These are phyloP conservation scores for Paecilomyces sp. DNA, from an alignment of 2,329 filamentous ascomycete genomes.

Conservation along the genomic window DNA sequence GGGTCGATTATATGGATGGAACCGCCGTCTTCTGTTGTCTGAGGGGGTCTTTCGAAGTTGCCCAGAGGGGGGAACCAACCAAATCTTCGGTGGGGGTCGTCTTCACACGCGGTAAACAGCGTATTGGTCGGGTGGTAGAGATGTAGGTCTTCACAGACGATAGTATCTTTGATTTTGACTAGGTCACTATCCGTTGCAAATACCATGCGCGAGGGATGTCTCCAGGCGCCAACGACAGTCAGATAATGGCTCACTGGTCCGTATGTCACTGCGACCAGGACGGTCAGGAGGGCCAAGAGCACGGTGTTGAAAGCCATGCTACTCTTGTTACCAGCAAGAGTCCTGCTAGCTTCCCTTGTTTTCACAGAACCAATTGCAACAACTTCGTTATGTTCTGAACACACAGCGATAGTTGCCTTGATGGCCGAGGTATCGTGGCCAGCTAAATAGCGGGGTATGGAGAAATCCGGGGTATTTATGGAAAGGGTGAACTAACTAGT, in stretches of 20 bases:
- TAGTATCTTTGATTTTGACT: conserved; percentile 44
- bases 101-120: conserved; percentile 54
- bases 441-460: too few species aligned
- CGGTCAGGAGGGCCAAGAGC: background rate
- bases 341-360: background rate
- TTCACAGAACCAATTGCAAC: too few species aligned
- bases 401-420: too few species aligned
- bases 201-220: background rate
- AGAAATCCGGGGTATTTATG: too few species aligned
- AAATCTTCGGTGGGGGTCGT: conserved; percentile 33
- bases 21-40: conserved; percentile 11
- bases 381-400: too few species aligned
- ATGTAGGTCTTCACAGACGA: conserved; percentile 55
- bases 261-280: background rate
- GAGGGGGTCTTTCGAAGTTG: conserved; percentile 33
- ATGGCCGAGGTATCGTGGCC: too few species aligned
- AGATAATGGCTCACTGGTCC: background rate
- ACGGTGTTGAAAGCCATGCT: background rate
- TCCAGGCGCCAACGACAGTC: background rate
- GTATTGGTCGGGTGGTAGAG: conserved; percentile 42
- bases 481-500: too few species aligned
- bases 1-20: conserved; percentile 48
- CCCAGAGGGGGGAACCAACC: conserved; percentile 48
- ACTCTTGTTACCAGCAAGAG: background rate
- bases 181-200: conserved; percentile 17